These are phyloP conservation scores for Xerocomellus dryophilus DNA, from an alignment of 768 basidiomycete species.

Conservation along the genomic window DNA sequence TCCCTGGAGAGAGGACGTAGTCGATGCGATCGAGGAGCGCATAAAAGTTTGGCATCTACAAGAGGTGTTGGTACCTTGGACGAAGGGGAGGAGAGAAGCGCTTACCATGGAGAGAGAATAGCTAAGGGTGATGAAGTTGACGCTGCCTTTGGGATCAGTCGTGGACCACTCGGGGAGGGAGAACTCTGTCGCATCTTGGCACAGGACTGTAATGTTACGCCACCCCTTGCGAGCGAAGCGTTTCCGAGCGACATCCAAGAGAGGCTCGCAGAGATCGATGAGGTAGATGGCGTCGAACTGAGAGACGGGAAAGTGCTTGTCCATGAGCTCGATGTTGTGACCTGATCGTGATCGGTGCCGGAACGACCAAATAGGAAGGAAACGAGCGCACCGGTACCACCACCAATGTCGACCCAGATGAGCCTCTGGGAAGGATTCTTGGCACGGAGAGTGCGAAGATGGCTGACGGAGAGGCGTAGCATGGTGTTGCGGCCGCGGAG, in stretches of 20 bases:
- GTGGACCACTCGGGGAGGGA: constrained; percentile 56
- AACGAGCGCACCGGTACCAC: constrained; percentile 53
- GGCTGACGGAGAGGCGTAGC: constrained; percentile 63
- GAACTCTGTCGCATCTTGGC: constrained; percentile 71
- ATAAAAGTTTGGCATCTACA: constrained; percentile 60
- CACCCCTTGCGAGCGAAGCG: constrained; percentile 66
- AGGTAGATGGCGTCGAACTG: constrained; percentile 69
- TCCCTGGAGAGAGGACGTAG: constrained; percentile 55
- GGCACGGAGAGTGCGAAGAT: constrained; percentile 48
- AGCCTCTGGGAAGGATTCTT: constrained; percentile 44
- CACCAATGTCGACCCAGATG: constrained; percentile 78
- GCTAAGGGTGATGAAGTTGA: constrained; percentile 53
- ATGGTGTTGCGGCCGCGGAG: constrained; percentile 71
- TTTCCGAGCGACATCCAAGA: constrained; percentile 67
- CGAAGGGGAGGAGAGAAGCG: background rate
- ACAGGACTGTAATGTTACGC: constrained; percentile 68
- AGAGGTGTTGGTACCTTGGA: background rate
- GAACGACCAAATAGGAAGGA: background rate
- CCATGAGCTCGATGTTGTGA: constrained; percentile 73
- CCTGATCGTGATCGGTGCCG: background rate
- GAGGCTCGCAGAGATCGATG: constrained; percentile 68
- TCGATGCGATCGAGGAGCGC: constrained; percentile 66
- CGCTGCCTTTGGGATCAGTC: constrained; percentile 50
- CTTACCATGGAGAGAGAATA: constrained; percentile 56
- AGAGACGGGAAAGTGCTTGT: constrained; percentile 52